These are phyloP conservation scores for Aspergillus sp. DNA, from an alignment of 2,329 filamentous ascomycete genomes.

Conservation along the genomic window DNA sequence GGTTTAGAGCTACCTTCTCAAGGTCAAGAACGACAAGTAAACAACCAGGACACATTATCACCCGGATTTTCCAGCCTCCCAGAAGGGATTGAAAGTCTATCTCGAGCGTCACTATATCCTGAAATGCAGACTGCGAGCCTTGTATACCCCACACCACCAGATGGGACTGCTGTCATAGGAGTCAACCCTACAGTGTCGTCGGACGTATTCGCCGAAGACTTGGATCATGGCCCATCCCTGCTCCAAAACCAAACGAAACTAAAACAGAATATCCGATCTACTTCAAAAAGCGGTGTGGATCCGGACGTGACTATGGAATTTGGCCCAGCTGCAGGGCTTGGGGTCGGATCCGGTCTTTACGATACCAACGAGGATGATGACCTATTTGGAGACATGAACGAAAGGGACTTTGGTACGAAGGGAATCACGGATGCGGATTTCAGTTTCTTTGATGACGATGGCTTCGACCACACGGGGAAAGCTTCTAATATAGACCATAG, in stretches of 20 bases:
- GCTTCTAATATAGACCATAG: slow-evolving; percentile 13
- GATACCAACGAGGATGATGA: slow-evolving; percentile 52
- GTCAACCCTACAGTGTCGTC: slow-evolving; percentile 26
- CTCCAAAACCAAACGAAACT: slow-evolving; percentile 12
- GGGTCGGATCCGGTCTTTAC: slow-evolving; percentile 41
- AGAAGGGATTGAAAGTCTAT: slow-evolving; percentile 39
- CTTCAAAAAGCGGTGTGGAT: slow-evolving; percentile 13
- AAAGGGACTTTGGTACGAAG: slow-evolving; percentile 53
- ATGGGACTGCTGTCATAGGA: slow-evolving; percentile 41
- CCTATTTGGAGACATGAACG: slow-evolving; percentile 59
- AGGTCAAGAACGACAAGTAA: slow-evolving; percentile 24
- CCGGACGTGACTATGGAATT: slow-evolving; percentile 24
- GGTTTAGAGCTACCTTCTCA: slow-evolving; percentile 13
- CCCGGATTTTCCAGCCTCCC: slow-evolving; percentile 25
- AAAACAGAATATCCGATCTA: slow-evolving; percentile 14
- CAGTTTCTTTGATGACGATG: slow-evolving; percentile 62
- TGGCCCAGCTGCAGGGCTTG: slow-evolving; percentile 27
- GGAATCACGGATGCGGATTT: slow-evolving; percentile 64
- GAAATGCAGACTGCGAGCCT: slow-evolving; percentile 43
- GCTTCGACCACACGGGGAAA: slow-evolving; percentile 28
- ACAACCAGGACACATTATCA: slow-evolving; percentile 23
- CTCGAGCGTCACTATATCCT: slow-evolving; percentile 37
- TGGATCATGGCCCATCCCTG: slow-evolving; percentile 23
- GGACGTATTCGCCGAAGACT: slow-evolving; percentile 21
- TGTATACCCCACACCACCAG: slow-evolving; percentile 56